These are phyloP conservation scores for Handroanthus guayacan DNA, from an alignment of 257 asterid genomes.

Conservation along the genomic window DNA sequence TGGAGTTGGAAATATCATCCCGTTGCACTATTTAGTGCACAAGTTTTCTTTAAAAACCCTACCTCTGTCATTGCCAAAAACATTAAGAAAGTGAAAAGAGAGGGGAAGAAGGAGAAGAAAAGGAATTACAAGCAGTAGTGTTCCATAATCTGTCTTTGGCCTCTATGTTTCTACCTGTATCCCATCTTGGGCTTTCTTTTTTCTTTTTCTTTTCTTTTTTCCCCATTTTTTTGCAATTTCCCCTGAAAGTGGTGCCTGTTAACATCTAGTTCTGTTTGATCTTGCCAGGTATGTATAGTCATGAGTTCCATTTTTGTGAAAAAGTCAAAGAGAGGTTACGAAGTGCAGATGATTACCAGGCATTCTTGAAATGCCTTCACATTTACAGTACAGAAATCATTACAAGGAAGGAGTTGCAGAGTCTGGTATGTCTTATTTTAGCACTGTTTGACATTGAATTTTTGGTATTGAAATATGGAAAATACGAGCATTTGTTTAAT, in stretches of 20 bases:
- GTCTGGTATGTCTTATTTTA: constrained; percentile 66
- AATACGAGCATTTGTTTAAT: background rate
- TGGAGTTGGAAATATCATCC: constrained; percentile 18
- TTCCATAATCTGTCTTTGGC: background rate
- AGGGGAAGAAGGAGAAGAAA: background rate
- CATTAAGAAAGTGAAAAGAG: background rate
- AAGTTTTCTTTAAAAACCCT: background rate
- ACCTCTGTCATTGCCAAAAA: background rate
- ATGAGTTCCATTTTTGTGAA: constrained; percentile 87
- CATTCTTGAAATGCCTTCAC: constrained; percentile 94
- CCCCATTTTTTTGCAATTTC: too few species aligned
- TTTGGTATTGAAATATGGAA: constrained; percentile 24
- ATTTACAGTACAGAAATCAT: constrained; percentile 94
- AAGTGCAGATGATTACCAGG: constrained; percentile 91
- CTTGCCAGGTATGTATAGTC: constrained; percentile 71
- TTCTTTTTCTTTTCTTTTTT: too few species aligned
- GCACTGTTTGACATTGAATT: constrained; percentile 15
- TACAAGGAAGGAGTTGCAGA: constrained; percentile 79
- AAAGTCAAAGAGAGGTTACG: constrained; percentile 88
- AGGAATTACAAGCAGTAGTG: background rate
- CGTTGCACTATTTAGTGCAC: constrained; percentile 9
- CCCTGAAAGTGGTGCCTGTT: too few species aligned
- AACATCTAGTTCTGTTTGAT: constrained; percentile 38
- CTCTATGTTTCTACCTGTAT: background rate
- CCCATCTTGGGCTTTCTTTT: background rate